Base-by-base conservation (phyloP, 2,329 filamentous ascomycete species). In the Sarocladiaceae sp. region DNA sequence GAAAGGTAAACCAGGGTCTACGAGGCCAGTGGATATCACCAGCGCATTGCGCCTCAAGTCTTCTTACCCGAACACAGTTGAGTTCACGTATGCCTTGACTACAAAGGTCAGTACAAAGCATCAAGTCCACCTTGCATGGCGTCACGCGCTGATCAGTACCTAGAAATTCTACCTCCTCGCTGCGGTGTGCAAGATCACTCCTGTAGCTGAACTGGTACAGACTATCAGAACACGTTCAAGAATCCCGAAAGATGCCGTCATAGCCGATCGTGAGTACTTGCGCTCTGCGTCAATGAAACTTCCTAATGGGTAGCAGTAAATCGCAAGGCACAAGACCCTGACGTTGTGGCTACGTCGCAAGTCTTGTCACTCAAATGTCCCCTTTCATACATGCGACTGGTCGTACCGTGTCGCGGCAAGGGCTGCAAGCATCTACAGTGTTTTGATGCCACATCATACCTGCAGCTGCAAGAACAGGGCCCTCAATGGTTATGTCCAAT, bases 401-500 rank as follows among this genome's bases (percentile, higher is more conserved):
- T 76, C 7, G 72, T 86, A 13, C 93, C 93, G 1, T 88, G 88
- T 53, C 82, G 93, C 26, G 87, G 87, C 3, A 74, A 80, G 3
- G 67, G 82, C 26, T 98, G 93, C 66, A 83, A 79, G 3, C 93
- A 98, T 61, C 86, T 93, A 20, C 88, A 95, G 59, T 98, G 93
- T 60, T 98, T 97, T 54, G 93, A 98, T 61, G 91, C 86, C 3
- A 83, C 80, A 3, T 94, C 88, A 2, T 98, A 96, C 59, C 73
- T 98, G 16, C 88, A 95, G 55, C 68, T 98, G 21, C 91, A 97
- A 60, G 89, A 97, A 60, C 93, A 98, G 68, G 91, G 88, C 0
- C 93, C 93, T 0, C 94, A 93, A 15, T 98, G 93, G 93, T 74
- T 82, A n/a, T 98, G 93, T 57, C 93, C 93, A 1, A 83, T 96